Evolutionary conservation across 2,329 filamentous ascomycete species (phyloP), one percentile per base, ranked within the genome.

Genomic region (Claviceps sp.): DNA sequence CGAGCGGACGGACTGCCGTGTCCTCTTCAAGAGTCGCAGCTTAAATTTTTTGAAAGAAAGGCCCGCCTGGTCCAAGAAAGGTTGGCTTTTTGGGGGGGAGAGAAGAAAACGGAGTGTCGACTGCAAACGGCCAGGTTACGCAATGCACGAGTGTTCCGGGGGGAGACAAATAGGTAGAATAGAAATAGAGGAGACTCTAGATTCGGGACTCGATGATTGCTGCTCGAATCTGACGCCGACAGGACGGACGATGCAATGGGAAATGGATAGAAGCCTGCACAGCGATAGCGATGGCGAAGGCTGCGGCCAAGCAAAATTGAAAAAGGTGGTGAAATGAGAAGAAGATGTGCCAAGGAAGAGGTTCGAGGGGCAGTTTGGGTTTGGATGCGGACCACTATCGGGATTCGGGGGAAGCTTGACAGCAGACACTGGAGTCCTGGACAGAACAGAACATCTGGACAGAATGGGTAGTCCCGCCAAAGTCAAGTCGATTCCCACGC

Each of bases 1-100:
- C 64, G 67, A 69, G 63, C 56, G 66, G 65, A 67, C 65, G 63
- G 65, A 68, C 64, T 60, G 57, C 59, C 58, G 60, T 62, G 63
- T 64, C 61, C 61, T 52, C 14, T 39, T 43, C 11, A 50, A 34
- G 22, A 8, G 38, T 19, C 14, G 34, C n/a, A 24, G n/a, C 16
- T n/a, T 42, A 5, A 11, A 10, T 3, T n/a, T 39, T 39, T 39
- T 40, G 13, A 47, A 30, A 41, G 38, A 38, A 13, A 48, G 50
- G 44, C 49, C 42, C 47, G 47, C 49, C 38, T 52, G 50, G 51
- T 48, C 47, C 19, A 50, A 50, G 42, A 51, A 54, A 51, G 50
- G 14, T 42, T 38, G 43, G 30, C 10, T 38, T 37, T 4, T 30
- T 7, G 7, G 26, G 26, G 30, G 59, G 60, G 56, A 8, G 22